These are phyloP conservation scores for Platanthera guangdongensis DNA, from an alignment of 106 monocot species.

Conservation along the genomic window DNA sequence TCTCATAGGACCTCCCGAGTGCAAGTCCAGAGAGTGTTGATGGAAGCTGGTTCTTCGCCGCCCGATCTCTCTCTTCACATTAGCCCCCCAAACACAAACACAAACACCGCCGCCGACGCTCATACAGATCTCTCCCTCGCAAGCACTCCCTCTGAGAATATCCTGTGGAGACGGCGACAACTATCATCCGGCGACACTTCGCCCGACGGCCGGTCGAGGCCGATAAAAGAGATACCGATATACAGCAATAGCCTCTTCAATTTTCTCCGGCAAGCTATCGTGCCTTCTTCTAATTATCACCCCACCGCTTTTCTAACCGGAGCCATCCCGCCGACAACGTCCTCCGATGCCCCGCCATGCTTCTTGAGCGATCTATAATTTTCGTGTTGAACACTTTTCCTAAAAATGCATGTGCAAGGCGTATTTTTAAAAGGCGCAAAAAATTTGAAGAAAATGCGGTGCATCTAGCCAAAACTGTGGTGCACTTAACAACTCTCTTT, in stretches of 20 bases:
- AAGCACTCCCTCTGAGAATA: neutral
- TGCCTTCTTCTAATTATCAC: neutral
- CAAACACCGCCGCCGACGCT: neutral
- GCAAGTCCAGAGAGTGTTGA: slow-evolving; percentile 3
- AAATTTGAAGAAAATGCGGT: no score
- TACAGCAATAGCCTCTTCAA: slow-evolving; percentile 6
- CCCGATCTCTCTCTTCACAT: slow-evolving; percentile 28
- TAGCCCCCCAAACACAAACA: slow-evolving; percentile 9
- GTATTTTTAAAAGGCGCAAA: no score
- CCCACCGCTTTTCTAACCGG: neutral
- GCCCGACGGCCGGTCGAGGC: neutral
- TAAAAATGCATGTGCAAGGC: no score
- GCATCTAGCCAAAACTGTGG: no score
- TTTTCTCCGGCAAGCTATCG: neutral
- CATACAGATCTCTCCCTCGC: slow-evolving; percentile 16
- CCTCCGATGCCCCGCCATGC: neutral
- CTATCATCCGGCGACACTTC: neutral
- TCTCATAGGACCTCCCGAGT: no score
- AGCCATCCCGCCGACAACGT: neutral
- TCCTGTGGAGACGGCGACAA: neutral
- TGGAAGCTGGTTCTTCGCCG: slow-evolving; percentile 4
- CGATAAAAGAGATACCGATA: slow-evolving; percentile 17
- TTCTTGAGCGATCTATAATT: neutral
- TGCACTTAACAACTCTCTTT: no score
- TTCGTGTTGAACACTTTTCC: no score